Evolutionary conservation across 768 basidiomycete genomes (phyloP), one percentile per base, ranked within the genome.

Genomic region (Clathrus columnatus): DNA sequence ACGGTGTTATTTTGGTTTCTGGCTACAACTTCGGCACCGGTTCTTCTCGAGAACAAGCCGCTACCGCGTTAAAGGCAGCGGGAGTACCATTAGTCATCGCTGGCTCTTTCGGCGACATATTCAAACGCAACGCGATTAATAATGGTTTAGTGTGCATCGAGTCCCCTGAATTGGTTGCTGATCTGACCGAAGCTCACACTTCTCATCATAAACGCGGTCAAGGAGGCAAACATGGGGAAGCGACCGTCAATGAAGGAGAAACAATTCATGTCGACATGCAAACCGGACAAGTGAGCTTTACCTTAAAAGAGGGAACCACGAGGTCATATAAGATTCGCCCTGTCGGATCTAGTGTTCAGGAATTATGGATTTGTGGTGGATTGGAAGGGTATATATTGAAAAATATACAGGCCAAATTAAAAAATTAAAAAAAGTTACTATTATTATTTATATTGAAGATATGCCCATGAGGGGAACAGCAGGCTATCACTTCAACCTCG

Each of bases 21-120:
- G 96, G 96, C 11, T 97, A 91, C 74, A 99, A 99, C 73, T 97
- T 99, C 67, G 96, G 96, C 60, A 99, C 96, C 1, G 96, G 96
- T 7, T 97, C 94, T 0, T 97, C 95, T 24, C 84, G 96, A 52
- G 96, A 99, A 71, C 96, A 99, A 67, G 96, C 96, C 1, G 96
- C 96, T 16, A 99, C 96, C 0, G 95, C 96, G 1, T 83, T 99
- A 60, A 92, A 93, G 67, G 81, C 93, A 6, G 90, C 95, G 0
- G 95, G 96, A 16, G 72, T 99, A 4, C 91, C 92, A 4, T 74
- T 96, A 49, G 92, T 99, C 54, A 79, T 99, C 56, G 92, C 92
- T n/a, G 96, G 94, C 29, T 96, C 93, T 27, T 99, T 99, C 62
- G 95, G 96, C 8, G 96, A 99, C 68, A 98, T 98, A 64, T 99